Conservation (phyloP, 495 filamentous ascomycete species). For the Daldinia decipiens region DNA sequence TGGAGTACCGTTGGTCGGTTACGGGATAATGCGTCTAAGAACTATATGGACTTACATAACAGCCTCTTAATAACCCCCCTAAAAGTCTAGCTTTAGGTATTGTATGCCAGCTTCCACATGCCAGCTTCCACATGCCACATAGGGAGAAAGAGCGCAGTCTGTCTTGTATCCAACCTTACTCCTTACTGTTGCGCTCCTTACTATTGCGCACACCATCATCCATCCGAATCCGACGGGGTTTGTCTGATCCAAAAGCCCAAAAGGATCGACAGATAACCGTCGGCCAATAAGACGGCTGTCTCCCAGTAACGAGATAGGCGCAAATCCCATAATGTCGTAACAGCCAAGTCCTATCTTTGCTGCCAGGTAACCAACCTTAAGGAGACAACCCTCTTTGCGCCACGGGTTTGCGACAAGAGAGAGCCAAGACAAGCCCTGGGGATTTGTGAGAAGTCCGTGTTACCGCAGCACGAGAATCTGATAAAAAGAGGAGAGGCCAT, state of each 20-base stretch:
- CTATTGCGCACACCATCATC: not conserved
- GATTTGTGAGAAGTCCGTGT: constrained; percentile 18
- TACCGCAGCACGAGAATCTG: not conserved
- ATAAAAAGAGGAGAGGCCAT: constrained; percentile 8
- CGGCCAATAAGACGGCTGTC: constrained; percentile 27
- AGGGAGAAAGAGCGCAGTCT: not conserved
- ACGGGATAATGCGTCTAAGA: constrained; percentile 22
- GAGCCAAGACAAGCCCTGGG: not conserved
- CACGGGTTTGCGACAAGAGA: not conserved
- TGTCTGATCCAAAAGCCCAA: constrained; percentile 6
- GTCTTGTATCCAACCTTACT: constrained; percentile 14
- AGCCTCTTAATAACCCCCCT: constrained; percentile 8
- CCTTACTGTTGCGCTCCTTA: constrained; percentile 9
- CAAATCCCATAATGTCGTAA: constrained; percentile 20
- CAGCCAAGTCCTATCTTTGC: constrained; percentile 1
- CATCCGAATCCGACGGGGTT: not conserved
- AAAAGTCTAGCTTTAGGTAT: not conserved
- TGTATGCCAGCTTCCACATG: not conserved
- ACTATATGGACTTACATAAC: constrained; percentile 29
- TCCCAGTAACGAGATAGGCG: constrained; percentile 31
- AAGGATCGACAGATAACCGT: constrained; percentile 43
- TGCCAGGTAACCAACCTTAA: constrained; percentile 11
- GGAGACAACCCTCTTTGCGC: constrained; percentile 3
- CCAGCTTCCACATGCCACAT: constrained; percentile 8
- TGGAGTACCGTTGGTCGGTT: constrained; percentile 41